Evolutionary conservation across 2,329 filamentous ascomycete species (phyloP).

Genomic region (Hypoxylon sp.): DNA sequence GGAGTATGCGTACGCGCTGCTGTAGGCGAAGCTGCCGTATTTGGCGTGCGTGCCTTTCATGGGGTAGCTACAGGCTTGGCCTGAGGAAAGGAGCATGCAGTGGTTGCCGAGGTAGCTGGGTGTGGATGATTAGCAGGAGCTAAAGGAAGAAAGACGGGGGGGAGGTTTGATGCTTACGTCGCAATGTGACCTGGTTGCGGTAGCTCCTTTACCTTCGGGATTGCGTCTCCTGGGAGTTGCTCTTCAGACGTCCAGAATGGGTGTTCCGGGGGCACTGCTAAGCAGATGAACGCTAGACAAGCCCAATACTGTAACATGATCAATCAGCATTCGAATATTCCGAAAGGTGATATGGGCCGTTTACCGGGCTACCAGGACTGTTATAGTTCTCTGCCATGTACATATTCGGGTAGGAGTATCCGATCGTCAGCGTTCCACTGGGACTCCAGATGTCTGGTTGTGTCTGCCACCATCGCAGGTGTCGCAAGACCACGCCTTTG

Average conservation of each 20-base stretch:
- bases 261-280: conserved; percentile 77
- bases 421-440: conserved; percentile 81
- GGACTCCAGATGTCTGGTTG: conserved; percentile 82
- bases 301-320: conserved; percentile 76
- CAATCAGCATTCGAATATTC: conserved; percentile 26
- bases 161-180: conserved; percentile 56
- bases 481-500: conserved; percentile 80
- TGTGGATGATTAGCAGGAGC: conserved; percentile 17
- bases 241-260: conserved; percentile 82
- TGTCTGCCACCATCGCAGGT: conserved; percentile 84
- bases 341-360: conserved; percentile 35
- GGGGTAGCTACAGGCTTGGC: conserved; percentile 86
- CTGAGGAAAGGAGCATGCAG: conserved; percentile 81
- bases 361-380: conserved; percentile 76
- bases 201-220: conserved; percentile 74
- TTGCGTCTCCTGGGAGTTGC: conserved; percentile 68
- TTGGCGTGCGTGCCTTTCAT: conserved; percentile 87
- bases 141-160: neutral
- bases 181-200: conserved; percentile 81
- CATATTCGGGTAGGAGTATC: conserved; percentile 85
- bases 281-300: conserved; percentile 81
- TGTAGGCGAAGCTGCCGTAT: conserved; percentile 85
- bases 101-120: conserved; percentile 77
- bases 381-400: conserved; percentile 89
- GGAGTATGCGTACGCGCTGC: conserved; percentile 81